Base-by-base conservation (phyloP, 1,284 basidiomycete species). In the Ganoderma leucocontextum region DNA sequence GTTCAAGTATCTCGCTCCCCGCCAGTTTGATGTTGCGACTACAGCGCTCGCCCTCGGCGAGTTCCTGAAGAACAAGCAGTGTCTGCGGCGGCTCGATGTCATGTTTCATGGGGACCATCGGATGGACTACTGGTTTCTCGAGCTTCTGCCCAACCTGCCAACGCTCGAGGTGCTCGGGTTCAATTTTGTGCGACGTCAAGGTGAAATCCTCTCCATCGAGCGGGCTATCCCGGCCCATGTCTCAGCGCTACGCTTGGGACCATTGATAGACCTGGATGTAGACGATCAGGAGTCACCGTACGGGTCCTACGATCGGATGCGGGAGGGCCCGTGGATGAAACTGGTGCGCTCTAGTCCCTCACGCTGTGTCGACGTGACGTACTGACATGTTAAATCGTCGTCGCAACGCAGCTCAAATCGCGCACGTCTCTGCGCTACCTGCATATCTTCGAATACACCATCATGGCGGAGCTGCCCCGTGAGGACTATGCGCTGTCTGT, bases 61-160 rank as follows among this genome's bases (percentile, higher is more conserved):
- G 13, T 72, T 74, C 57, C 44, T 72, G 8, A 52, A 35, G 29
- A 36, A 49, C 58, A 72, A 70, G 60, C 60, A 39, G 36, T 19
- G 17, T 0, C 52, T 72, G 42, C 63, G 66, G 1, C 62, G 68
- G 17, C 57, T 73, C 29, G 70, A 71, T 22, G 41, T 72, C 38
- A 49, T 25, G 9, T 5, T 62, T 4, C 5, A 49, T n/a, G 35
- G 25, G n/a, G 19, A 66, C 19, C 58, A 57, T 19, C 42, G 38
- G 5, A n/a, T 4, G 15, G 60, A 60, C 5, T 13, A 39, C 2
- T 41, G n/a, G 17, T 41, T 64, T 19, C 39, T 52, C 25, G 39
- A 57, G 25, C 36, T 55, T 22, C 62, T 68, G 7, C 44, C 25
- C 3, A 15, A 44, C n/a, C 49, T 71, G 12, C 66, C 70, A 3